Evolutionary conservation across 2,329 filamentous ascomycete genomes (phyloP), one percentile per base, ranked within the genome.

Genomic region (Colletotrichum spinosum): DNA sequence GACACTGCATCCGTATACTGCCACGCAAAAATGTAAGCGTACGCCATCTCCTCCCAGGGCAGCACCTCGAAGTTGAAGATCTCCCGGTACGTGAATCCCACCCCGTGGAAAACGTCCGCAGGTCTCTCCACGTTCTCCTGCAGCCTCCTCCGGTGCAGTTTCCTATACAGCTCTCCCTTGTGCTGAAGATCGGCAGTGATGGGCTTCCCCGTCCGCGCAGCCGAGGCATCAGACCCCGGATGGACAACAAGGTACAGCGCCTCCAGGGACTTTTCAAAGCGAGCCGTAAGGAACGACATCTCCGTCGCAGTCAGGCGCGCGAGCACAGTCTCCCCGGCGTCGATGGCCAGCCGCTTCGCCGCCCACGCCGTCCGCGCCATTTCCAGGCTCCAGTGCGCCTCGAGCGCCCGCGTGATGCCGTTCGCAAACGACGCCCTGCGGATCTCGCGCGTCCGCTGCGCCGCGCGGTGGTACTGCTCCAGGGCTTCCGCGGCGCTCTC

Each of bases 231-330:
- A 42, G 63, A 67, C 2, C 65, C 53, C 15, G 68, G 69, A n/a
- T 71, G 54, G 50, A 74, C 73, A 34, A 76, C 71, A 2, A 76
- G 62, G 42, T 76, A 76, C 39, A 76, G 50, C 65, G 73, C 71
- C 48, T 76, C 73, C 12, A 76, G 53, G 0, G 63, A 69, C 25
- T 68, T 67, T 13, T 76, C 71, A 11, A 76, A 58, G 39, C 70
- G 72, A 15, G 69, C 74, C 5, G 73, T 72, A n/a, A 76, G 67
- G 38, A 70, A 74, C 4, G 69, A 63, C 17, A 72, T 68, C 58
- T 76, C 74, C 5, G 73, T 71, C 10, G 67, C 62, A 9, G 48
- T 49, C 35, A 60, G 56, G 41, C 25, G 25, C 25, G 45, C 70
- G 15, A 11, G 64, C 67, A 9, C 69, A 37, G 69, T 70, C 38